Conservation (phyloP, 768 basidiomycete genomes). For the button mushroom (Agaricus bisporus) region DNA sequence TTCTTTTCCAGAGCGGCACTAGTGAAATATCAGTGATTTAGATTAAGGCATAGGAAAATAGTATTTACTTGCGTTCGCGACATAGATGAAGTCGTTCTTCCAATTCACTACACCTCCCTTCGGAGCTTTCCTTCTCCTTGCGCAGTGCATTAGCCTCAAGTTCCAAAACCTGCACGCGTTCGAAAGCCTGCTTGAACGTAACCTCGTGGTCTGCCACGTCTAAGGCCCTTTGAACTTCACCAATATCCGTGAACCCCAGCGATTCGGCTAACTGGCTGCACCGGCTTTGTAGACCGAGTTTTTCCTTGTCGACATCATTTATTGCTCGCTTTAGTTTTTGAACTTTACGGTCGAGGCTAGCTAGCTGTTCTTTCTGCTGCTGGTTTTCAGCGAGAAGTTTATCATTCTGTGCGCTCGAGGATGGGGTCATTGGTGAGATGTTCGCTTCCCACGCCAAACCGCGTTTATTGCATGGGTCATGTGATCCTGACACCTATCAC, state of each 20-base stretch:
- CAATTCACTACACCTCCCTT: conserved; percentile 14
- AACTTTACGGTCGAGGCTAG: conserved; percentile 18
- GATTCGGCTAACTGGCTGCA: conserved; percentile 30
- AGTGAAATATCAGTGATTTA: not conserved
- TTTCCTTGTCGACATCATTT: conserved; percentile 23
- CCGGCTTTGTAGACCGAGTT: conserved; percentile 31
- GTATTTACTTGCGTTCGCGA: conserved; percentile 1
- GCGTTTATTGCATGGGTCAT: not conserved
- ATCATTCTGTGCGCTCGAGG: conserved; percentile 26
- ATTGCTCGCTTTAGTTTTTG: conserved; percentile 26
- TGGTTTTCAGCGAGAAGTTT: conserved; percentile 22
- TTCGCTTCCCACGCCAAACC: not conserved
- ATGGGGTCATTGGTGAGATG: conserved; percentile 12
- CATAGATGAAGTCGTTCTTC: conserved; percentile 18
- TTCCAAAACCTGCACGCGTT: conserved; percentile 28
- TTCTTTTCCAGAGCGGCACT: conserved; percentile 2
- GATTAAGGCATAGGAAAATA: not conserved
- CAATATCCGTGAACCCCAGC: conserved; percentile 38
- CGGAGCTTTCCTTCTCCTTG: conserved; percentile 19
- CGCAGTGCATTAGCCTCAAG: conserved; percentile 18
- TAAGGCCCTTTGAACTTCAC: conserved; percentile 36
- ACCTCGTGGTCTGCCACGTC: conserved; percentile 28
- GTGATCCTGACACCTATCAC: not conserved
- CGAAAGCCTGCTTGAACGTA: conserved; percentile 29
- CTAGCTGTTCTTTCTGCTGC: conserved; percentile 22